A percentile compares a stretch with the other conserved stretches of the same genome.
Evolutionary conservation across 1,139 yeast species (phyloP).

Genomic region (Candida buenavistaensis): DNA sequence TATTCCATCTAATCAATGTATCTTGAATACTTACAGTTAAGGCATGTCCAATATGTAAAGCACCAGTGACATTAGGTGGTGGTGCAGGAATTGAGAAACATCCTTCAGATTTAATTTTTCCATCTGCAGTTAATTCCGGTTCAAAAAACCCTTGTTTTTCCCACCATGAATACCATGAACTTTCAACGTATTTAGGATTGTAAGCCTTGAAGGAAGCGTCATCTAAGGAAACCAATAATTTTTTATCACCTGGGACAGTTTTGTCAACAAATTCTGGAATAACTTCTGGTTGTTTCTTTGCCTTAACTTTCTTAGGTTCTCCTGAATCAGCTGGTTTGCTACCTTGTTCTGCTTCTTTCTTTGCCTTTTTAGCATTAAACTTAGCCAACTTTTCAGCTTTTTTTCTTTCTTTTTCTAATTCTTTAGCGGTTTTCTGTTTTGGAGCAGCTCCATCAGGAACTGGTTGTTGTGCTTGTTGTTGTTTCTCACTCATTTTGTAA

Average conservation of each 20-base stretch:
- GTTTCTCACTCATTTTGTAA: constrained; percentile 12
- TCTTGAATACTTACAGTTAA: constrained; percentile 95
- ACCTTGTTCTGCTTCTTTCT: constrained; percentile 62
- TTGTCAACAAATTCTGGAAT: constrained; percentile 80
- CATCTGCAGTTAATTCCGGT: constrained; percentile 79
- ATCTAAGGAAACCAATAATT: constrained; percentile 76
- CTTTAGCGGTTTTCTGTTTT: constrained; percentile 63
- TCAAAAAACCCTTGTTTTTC: constrained; percentile 80
- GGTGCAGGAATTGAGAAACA: constrained; percentile 92
- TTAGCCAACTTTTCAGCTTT: constrained; percentile 97
- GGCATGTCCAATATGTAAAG: constrained; percentile 98
- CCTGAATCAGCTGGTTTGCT: constrained; percentile 46
- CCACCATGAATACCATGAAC: constrained; percentile 99
- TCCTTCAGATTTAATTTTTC: constrained; percentile 79
- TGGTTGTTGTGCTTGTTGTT: constrained; percentile 6
- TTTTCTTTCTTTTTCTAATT: constrained; percentile 88
- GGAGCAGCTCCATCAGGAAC: constrained; percentile 18
- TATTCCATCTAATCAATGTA: constrained; percentile 85
- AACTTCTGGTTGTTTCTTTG: constrained; percentile 59
- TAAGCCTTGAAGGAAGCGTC: constrained; percentile 94
- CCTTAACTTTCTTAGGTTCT: constrained; percentile 73
- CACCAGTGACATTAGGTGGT: constrained; percentile 99
- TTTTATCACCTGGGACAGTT: constrained; percentile 89
- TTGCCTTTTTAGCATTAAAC: constrained; percentile 89
- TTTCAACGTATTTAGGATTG: constrained; percentile 88